Conservation (phyloP, 768 basidiomycete species). For the Russula olivacea region DNA sequence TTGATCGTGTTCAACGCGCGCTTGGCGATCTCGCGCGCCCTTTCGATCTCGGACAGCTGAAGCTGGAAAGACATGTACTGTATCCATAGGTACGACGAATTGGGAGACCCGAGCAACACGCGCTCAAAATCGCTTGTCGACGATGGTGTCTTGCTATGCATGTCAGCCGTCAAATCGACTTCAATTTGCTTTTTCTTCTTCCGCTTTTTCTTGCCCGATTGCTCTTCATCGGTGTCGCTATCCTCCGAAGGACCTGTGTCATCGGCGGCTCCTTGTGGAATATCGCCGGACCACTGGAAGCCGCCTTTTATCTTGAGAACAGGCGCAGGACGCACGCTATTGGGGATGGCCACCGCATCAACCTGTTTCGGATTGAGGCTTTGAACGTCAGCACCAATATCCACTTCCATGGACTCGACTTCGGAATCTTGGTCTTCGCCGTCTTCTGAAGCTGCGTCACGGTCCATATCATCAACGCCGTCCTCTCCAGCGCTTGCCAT, state of each 20-base stretch:
- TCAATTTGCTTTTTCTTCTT: conserved; percentile 67
- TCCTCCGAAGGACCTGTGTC: conserved; percentile 44
- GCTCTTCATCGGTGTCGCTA: conserved; percentile 41
- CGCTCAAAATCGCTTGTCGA: conserved; percentile 96
- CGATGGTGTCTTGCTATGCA: conserved; percentile 80
- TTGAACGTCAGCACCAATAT: conserved; percentile 32
- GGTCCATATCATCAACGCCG: not conserved
- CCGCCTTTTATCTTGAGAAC: conserved; percentile 52
- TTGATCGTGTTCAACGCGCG: conserved; percentile 83
- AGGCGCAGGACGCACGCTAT: conserved; percentile 23
- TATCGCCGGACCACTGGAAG: conserved; percentile 63
- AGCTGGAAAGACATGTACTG: conserved; percentile 99
- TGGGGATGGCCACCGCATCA: not conserved
- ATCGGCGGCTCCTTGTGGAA: conserved; percentile 35
- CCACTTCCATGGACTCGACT: conserved; percentile 39
- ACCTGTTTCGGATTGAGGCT: not conserved
- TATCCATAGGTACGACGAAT: conserved; percentile 97
- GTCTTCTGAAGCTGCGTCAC: conserved; percentile 22
- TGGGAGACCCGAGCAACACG: conserved; percentile 84
- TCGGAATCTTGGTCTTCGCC: conserved; percentile 20
- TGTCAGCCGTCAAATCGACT: conserved; percentile 77
- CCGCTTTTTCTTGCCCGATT: conserved; percentile 53
- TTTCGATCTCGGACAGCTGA: conserved; percentile 93
- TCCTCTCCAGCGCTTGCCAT: conserved; percentile 30
- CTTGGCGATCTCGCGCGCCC: conserved; percentile 81